Conservation (phyloP, 257 asterid species). For the Anisodus acutangulus region DNA sequence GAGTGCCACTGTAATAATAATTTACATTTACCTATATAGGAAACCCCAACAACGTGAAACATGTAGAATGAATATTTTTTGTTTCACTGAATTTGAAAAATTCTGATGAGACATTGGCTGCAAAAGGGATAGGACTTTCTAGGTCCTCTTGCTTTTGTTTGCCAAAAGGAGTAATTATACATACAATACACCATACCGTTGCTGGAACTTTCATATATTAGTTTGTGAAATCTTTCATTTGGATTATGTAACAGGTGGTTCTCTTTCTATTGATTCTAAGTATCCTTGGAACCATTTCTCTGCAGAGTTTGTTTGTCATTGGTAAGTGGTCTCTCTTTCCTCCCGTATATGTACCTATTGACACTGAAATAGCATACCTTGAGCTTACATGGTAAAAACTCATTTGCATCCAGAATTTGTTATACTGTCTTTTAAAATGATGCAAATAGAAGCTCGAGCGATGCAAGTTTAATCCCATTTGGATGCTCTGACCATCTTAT, state of each 20-base stretch:
- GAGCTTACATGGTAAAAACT: neutral
- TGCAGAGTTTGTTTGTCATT: constrained; percentile 53
- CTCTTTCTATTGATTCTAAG: constrained; percentile 66
- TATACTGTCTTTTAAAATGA: neutral
- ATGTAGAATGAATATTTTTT: neutral
- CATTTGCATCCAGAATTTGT: neutral
- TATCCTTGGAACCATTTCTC: constrained; percentile 72
- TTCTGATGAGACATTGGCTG: neutral
- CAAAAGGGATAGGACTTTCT: neutral
- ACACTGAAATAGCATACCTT: neutral
- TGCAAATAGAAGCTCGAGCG: constrained; percentile 9
- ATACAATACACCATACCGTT: neutral
- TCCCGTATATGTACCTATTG: neutral
- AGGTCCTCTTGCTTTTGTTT: neutral
- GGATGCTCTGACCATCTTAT: constrained; percentile 28
- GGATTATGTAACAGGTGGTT: constrained; percentile 63
- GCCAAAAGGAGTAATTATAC: neutral
- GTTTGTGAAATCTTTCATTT: constrained; percentile 10
- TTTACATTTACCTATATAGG: neutral
- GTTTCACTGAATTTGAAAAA: constrained; percentile 17
- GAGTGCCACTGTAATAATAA: neutral
- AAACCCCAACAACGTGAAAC: neutral
- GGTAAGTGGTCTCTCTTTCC: constrained; percentile 50
- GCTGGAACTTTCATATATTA: constrained; percentile 3
- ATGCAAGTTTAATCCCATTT: neutral